A percentile compares a stretch with the other conserved stretches of the same genome.
phyloP scores from a whole-genome alignment of 2,329 filamentous ascomycete species.

The Fusarium verrucosum region DNA sequence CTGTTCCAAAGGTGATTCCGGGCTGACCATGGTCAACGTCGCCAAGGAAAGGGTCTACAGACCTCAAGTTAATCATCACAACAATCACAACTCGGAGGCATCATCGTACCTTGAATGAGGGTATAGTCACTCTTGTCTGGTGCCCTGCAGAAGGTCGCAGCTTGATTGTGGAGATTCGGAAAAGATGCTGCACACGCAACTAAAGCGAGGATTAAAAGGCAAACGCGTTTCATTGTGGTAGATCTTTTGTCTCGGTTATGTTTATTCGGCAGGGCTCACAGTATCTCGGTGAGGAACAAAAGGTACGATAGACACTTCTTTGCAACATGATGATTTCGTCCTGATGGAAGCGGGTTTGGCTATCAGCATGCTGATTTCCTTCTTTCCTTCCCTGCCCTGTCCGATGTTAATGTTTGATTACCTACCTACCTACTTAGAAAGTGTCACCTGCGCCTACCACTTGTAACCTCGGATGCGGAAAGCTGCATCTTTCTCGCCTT shows the following conservation, averaged over 20 bases:
- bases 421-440: neutral
- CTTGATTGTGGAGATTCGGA: neutral
- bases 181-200: neutral
- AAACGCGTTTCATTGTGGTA: neutral
- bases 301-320: neutral
- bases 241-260: neutral
- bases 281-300: neutral
- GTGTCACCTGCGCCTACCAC: neutral
- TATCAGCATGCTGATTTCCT: neutral
- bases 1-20: constrained; percentile 13
- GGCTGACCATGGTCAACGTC: constrained; percentile 29
- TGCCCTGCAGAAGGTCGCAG: neutral
- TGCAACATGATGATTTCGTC: too few species aligned
- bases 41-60: constrained; percentile 30
- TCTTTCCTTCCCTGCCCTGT: too few species aligned
- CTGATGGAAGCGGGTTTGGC: too few species aligned
- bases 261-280: neutral
- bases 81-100: neutral
- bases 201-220: neutral
- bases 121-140: constrained; percentile 23
- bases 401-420: neutral
- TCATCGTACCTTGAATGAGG: constrained; percentile 15
- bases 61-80: neutral
- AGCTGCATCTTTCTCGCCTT: constrained; percentile 1
- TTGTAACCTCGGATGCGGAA: neutral